Percentiles rank a stretch among this genome's conserved stretches.
Conservation (phyloP, 805 yeast species). For the Teunomyces cretensis region DNA sequence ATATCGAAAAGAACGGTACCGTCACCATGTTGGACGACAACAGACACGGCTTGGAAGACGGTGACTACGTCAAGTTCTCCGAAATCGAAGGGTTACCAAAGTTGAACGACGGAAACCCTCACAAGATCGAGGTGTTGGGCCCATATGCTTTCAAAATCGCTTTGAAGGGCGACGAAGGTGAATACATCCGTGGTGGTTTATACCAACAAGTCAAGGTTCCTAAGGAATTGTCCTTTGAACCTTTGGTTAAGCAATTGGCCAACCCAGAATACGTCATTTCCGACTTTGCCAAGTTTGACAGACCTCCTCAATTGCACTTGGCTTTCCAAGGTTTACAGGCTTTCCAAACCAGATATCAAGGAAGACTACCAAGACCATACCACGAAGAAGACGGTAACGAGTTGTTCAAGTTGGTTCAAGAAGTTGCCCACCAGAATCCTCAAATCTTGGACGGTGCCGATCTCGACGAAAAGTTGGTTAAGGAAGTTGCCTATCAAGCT, state of each 20-base stretch:
- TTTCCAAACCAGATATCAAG: slow-evolving; percentile 62
- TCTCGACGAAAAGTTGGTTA: slow-evolving; percentile 64
- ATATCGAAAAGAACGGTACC: slow-evolving; percentile 81
- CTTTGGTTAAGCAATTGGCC: slow-evolving; percentile 62
- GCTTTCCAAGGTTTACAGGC: slow-evolving; percentile 89
- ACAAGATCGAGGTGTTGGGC: slow-evolving; percentile 81
- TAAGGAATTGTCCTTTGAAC: slow-evolving; percentile 55
- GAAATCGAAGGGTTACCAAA: slow-evolving; percentile 81
- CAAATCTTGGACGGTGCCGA: slow-evolving; percentile 52
- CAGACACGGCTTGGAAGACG: slow-evolving; percentile 93
- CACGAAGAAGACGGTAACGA: slow-evolving; percentile 73
- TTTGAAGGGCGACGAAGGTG: slow-evolving; percentile 54
- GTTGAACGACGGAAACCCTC: slow-evolving; percentile 71
- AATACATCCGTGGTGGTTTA: slow-evolving; percentile 79
- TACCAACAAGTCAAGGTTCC: slow-evolving; percentile 94
- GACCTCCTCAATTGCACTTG: slow-evolving; percentile 85
- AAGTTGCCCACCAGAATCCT: slow-evolving; percentile 57
- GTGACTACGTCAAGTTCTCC: slow-evolving; percentile 80
- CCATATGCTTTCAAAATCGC: slow-evolving; percentile 89
- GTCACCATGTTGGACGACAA: slow-evolving; percentile 92
- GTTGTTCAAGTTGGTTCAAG: slow-evolving; percentile 56
- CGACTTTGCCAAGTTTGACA: slow-evolving; percentile 92
- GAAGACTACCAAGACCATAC: slow-evolving; percentile 73
- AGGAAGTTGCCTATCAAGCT: slow-evolving; percentile 78
- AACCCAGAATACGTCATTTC: slow-evolving; percentile 77